Evolutionary conservation across 495 filamentous ascomycete species (phyloP).

Genomic region (Trypethelium eluteriae): DNA sequence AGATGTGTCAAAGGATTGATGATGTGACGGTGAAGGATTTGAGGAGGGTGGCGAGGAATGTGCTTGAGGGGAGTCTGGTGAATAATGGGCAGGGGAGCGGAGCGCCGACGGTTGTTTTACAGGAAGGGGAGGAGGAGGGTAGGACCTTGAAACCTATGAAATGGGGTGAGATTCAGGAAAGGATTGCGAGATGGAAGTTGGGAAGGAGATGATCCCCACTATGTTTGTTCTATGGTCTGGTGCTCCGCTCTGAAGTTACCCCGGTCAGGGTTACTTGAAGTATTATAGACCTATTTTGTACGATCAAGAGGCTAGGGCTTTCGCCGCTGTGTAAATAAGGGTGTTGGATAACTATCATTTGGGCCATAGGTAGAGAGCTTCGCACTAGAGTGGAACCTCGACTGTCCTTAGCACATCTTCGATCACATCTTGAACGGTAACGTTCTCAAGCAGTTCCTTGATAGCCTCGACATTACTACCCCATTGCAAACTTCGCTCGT

Average conservation of each 20-base stretch:
- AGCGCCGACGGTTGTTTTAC: slow-evolving; percentile 87
- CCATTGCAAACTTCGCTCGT: slow-evolving; percentile 87
- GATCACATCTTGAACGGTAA: slow-evolving; percentile 69
- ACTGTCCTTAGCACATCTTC: slow-evolving; percentile 71
- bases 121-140: slow-evolving; percentile 60
- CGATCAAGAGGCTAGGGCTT: neutral
- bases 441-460: slow-evolving; percentile 53
- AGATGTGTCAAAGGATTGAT: slow-evolving; percentile 89
- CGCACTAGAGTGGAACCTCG: slow-evolving; percentile 56
- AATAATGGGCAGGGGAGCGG: slow-evolving; percentile 77
- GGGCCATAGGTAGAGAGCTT: neutral
- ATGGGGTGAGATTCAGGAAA: slow-evolving; percentile 87
- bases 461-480: slow-evolving; percentile 72
- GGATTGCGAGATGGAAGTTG: slow-evolving; percentile 75
- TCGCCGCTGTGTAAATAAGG: neutral
- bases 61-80: slow-evolving; percentile 67
- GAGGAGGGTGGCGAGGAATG: slow-evolving; percentile 68
- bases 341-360: neutral
- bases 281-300: neutral
- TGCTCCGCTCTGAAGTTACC: neutral
- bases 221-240: neutral
- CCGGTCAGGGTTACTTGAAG: neutral
- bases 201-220: slow-evolving; percentile 51
- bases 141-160: slow-evolving; percentile 49
- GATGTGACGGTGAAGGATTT: slow-evolving; percentile 72